Evolutionary conservation across 305 asterid species (phyloP).

Genomic region (Fraxinus baroniana): DNA sequence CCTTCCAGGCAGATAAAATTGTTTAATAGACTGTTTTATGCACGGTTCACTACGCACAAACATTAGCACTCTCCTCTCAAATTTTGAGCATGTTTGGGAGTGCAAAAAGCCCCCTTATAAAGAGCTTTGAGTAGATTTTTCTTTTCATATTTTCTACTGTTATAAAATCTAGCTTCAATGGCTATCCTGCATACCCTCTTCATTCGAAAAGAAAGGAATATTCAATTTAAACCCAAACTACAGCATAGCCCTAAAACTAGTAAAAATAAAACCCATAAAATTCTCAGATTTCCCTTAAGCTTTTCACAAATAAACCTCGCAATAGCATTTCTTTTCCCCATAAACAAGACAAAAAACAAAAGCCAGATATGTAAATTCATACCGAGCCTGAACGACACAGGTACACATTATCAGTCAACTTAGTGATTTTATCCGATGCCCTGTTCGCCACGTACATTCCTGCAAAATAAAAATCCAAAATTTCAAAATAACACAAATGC

Average conservation of each 20-base stretch:
- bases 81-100: background rate
- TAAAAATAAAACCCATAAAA: background rate
- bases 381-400: slow-evolving; percentile 95
- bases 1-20: background rate
- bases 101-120: background rate
- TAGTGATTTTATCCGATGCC: slow-evolving; percentile 88
- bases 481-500: background rate
- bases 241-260: background rate
- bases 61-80: background rate
- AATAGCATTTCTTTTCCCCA: background rate
- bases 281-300: background rate
- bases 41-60: background rate
- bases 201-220: background rate
- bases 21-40: background rate
- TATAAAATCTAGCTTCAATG: background rate
- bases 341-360: background rate
- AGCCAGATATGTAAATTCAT: slow-evolving; percentile 10
- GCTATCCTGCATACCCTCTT: background rate
- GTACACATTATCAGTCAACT: slow-evolving; percentile 78
- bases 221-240: background rate
- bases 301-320: background rate
- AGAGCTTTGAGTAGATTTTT: background rate
- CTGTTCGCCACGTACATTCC: slow-evolving; percentile 94
- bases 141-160: background rate
- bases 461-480: slow-evolving; percentile 20